phyloP scores from a whole-genome alignment of 306 rosid genomes.

The Mimosa pudica region DNA sequence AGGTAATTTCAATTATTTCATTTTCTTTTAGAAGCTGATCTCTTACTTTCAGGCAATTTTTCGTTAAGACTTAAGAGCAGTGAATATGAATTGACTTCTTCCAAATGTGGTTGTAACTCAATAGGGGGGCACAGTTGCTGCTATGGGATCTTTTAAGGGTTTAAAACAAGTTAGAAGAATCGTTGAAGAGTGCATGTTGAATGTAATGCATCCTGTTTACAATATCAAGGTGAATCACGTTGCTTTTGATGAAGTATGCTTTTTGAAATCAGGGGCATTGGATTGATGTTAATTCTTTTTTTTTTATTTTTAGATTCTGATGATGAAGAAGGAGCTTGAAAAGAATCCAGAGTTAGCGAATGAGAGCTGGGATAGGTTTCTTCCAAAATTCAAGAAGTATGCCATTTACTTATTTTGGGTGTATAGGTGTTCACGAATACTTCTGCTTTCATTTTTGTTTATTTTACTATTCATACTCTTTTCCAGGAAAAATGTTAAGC shows the following conservation, averaged over 20 bases:
- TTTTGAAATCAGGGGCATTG: neutral
- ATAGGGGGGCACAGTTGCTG: slow-evolving; percentile 86
- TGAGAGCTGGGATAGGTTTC: slow-evolving; percentile 97
- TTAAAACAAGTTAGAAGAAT: slow-evolving; percentile 81
- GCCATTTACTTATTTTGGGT: slow-evolving; percentile 23
- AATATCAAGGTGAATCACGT: slow-evolving; percentile 71
- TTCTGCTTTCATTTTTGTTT: slow-evolving; percentile 25
- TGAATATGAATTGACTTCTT: slow-evolving; percentile 23
- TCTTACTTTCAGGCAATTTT: neutral
- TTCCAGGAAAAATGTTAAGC: slow-evolving; percentile 81
- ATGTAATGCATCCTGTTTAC: slow-evolving; percentile 91
- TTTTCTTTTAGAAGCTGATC: slow-evolving; percentile 17
- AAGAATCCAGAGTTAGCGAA: slow-evolving; percentile 84
- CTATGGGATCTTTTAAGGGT: slow-evolving; percentile 91
- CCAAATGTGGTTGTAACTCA: slow-evolving; percentile 25
- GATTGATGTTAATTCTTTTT: slow-evolving; percentile 20
- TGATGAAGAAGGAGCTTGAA: slow-evolving; percentile 92
- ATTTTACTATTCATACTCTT: slow-evolving; percentile 14
- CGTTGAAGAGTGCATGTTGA: slow-evolving; percentile 85
- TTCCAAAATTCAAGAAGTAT: slow-evolving; percentile 90
- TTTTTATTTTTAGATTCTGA: slow-evolving; percentile 60
- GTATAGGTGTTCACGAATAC: slow-evolving; percentile 10
- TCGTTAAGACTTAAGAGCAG: neutral
- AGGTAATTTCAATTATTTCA: slow-evolving; percentile 51
- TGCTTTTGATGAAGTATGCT: slow-evolving; percentile 12